A percentile compares a stretch with the other conserved stretches of the same genome.
Evolutionary conservation across 257 asterid genomes (phyloP).

Genomic region (Plectranthus barbatus): DNA sequence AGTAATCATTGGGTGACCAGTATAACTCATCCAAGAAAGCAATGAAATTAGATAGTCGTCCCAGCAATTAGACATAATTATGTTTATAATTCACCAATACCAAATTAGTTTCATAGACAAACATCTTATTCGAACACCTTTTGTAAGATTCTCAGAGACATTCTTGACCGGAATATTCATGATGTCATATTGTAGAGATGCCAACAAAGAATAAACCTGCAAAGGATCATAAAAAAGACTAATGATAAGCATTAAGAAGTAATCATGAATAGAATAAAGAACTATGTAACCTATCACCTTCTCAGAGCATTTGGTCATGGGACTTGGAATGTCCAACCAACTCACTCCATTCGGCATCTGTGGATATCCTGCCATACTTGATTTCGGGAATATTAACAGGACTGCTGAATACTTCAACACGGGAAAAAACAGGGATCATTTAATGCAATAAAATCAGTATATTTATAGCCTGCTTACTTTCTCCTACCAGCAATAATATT

Average conservation of each 20-base stretch:
- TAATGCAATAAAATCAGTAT: slow-evolving; percentile 6
- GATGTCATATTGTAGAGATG: slow-evolving; percentile 45
- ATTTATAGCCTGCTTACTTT: background rate
- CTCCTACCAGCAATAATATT: slow-evolving; percentile 60
- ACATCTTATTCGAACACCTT: too few relatives aligned
- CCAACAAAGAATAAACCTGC: slow-evolving; percentile 61
- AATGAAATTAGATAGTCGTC: too few relatives aligned
- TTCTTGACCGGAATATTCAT: slow-evolving; percentile 57
- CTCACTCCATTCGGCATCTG: slow-evolving; percentile 52
- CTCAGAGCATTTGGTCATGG: slow-evolving; percentile 53
- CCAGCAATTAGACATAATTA: too few relatives aligned
- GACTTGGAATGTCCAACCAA: slow-evolving; percentile 65
- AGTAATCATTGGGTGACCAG: too few relatives aligned
- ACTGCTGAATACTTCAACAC: slow-evolving; percentile 62
- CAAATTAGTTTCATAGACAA: too few relatives aligned
- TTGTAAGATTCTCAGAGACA: slow-evolving; percentile 37
- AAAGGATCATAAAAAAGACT: background rate
- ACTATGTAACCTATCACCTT: slow-evolving; percentile 31
- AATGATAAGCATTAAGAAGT: background rate
- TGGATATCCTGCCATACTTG: slow-evolving; percentile 58
- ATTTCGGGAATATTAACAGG: slow-evolving; percentile 63
- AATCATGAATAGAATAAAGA: slow-evolving; percentile 1
- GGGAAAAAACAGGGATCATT: slow-evolving; percentile 7
- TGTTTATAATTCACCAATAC: too few relatives aligned
- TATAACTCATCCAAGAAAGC: too few relatives aligned